Conservation (phyloP, 805 yeast genomes). For the Ogataea methanolica region DNA sequence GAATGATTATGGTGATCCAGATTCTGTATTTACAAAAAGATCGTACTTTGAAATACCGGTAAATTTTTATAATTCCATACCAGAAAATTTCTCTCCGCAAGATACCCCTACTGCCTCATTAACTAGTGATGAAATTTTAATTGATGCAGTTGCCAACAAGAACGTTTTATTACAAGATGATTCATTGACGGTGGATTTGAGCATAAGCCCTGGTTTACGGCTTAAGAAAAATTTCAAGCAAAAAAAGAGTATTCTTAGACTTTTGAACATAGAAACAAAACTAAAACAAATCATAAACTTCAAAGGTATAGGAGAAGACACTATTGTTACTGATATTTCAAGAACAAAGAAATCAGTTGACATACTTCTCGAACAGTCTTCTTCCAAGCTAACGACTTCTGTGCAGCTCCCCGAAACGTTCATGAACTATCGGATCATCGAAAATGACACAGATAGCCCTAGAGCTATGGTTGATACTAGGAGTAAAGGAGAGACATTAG, state of each 20-base stretch:
- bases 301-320: background rate
- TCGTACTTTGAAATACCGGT: conserved; percentile 3
- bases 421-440: background rate
- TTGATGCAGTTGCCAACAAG: background rate
- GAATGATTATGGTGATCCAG: background rate
- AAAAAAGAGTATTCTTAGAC: background rate
- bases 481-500: background rate
- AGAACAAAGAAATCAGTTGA: background rate
- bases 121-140: conserved; percentile 1
- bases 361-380: background rate
- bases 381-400: background rate
- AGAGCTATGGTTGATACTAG: background rate
- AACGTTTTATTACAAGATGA: background rate
- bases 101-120: background rate
- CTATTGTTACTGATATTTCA: background rate
- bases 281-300: background rate
- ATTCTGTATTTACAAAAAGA: conserved; percentile 1
- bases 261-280: background rate
- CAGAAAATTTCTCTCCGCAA: background rate
- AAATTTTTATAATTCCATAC: background rate
- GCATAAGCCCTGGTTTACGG: conserved; percentile 1
- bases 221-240: background rate
- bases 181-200: background rate
- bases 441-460: background rate
- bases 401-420: background rate